A percentile compares a stretch with the other conserved stretches of the same genome.
Evolutionary conservation across 202 grass and related monocot genomes (phyloP).

Genomic region (Panicum hallii): DNA sequence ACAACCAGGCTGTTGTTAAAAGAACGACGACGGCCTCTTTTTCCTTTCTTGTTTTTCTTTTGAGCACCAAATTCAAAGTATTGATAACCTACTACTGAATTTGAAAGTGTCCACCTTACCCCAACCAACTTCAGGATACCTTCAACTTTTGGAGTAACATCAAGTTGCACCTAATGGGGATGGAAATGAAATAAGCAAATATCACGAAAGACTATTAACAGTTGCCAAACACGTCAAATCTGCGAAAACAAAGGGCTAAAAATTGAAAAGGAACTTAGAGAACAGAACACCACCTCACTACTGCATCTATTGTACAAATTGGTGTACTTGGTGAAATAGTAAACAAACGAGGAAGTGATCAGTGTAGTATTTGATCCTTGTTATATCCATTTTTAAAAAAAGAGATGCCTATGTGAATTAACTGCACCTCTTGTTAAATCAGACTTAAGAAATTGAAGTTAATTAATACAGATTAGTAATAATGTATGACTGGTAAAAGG

Average conservation of each 20-base stretch:
- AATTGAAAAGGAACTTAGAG: not conserved
- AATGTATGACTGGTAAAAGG: not conserved
- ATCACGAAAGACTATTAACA: constrained; percentile 1
- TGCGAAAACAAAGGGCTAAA: constrained; percentile 25
- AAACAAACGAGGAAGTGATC: constrained; percentile 8
- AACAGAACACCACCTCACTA: constrained; percentile 8
- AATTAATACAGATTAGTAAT: constrained; percentile 35
- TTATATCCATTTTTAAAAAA: not conserved
- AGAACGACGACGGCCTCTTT: constrained; percentile 48
- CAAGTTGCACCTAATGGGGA: constrained; percentile 83
- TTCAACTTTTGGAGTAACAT: constrained; percentile 91
- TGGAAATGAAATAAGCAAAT: constrained; percentile 26
- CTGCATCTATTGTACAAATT: constrained; percentile 27
- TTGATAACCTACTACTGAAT: constrained; percentile 88
- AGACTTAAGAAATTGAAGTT: constrained; percentile 36
- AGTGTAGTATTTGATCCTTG: constrained; percentile 21
- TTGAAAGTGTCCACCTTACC: constrained; percentile 89
- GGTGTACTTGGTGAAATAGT: constrained; percentile 20
- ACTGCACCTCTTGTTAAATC: constrained; percentile 16
- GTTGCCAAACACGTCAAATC: constrained; percentile 26
- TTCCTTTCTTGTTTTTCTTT: constrained; percentile 85
- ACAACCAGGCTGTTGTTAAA: constrained; percentile 70
- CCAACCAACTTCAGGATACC: constrained; percentile 91
- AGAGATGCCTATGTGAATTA: not conserved
- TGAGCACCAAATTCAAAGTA: constrained; percentile 73